Evolutionary conservation across 2,329 filamentous ascomycete genomes (phyloP).

Genomic region (Phyllosticta citriasiana): DNA sequence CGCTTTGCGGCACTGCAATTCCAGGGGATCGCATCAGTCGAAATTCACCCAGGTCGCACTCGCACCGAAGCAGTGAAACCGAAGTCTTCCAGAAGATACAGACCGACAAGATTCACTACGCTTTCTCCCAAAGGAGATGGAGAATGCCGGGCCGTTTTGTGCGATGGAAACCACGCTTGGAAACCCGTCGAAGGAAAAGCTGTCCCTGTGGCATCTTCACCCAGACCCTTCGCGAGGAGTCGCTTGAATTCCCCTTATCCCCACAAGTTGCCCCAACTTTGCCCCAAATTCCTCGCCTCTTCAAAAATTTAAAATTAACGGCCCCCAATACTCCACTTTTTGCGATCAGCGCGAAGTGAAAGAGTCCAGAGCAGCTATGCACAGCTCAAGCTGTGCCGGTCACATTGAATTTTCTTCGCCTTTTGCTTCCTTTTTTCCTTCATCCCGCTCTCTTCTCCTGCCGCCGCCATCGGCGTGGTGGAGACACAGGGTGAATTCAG

Average conservation of each 20-base stretch:
- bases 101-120: no score
- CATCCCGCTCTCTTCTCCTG: not conserved
- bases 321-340: not conserved
- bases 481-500: not conserved
- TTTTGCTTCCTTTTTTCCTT: not conserved
- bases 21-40: no score
- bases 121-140: no score
- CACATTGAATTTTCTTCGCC: not conserved
- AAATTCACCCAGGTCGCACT: no score
- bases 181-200: not conserved
- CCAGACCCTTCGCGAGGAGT: not conserved
- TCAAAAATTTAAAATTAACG: not conserved
- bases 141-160: not conserved
- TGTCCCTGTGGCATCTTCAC: not conserved
- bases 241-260: not conserved
- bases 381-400: not conserved
- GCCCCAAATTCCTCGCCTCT: not conserved
- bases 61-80: no score
- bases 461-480: not conserved
- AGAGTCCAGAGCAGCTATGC: not conserved
- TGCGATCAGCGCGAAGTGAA: not conserved
- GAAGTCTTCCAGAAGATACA: no score
- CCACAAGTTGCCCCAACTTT: not conserved
- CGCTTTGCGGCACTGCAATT: no score
- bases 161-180: not conserved